phyloP scores from a whole-genome alignment of 1,284 basidiomycete genomes.

The Xerocomus nothofagi region DNA sequence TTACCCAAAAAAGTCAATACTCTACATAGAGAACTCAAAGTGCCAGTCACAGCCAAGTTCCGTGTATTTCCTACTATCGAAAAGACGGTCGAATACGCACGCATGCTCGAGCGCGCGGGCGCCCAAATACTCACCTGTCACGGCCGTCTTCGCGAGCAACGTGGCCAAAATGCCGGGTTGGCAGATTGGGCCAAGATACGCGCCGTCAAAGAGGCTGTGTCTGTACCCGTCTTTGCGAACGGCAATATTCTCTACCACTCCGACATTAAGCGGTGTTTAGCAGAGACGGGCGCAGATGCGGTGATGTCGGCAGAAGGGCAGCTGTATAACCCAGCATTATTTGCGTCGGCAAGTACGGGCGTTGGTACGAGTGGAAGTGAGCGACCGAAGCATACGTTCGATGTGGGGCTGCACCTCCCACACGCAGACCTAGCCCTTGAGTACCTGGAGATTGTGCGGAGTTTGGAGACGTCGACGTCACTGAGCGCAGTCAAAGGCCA shows the following conservation, averaged over 20 bases:
- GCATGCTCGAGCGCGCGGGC: conserved; percentile 93
- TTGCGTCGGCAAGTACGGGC: conserved; percentile 36
- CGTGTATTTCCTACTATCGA: conserved; percentile 85
- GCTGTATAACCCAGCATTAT: conserved; percentile 90
- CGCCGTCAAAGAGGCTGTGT: conserved; percentile 85
- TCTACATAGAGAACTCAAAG: conserved; percentile 77
- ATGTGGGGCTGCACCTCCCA: conserved; percentile 54
- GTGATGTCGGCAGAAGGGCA: conserved; percentile 97
- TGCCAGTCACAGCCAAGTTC: conserved; percentile 97
- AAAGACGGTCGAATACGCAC: conserved; percentile 90
- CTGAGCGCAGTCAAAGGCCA: conserved; percentile 87
- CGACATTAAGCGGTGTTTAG: conserved; percentile 79
- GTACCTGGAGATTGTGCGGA: conserved; percentile 81
- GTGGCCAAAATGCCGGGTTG: conserved; percentile 79
- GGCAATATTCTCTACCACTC: conserved; percentile 90
- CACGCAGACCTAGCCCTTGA: conserved; percentile 75
- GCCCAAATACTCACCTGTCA: conserved; percentile 96
- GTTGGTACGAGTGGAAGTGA: background rate
- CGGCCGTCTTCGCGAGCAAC: conserved; percentile 88
- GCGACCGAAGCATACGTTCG: conserved; percentile 17
- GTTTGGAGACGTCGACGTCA: conserved; percentile 71
- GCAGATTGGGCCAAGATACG: conserved; percentile 86
- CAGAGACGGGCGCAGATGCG: conserved; percentile 83
- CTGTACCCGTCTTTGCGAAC: conserved; percentile 94
- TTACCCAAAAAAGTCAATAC: conserved; percentile 62